Evolutionary conservation across 2,329 filamentous ascomycete species (phyloP), one percentile per base, ranked within the genome.

Genomic region (Ophiocordyceps robertsii): DNA sequence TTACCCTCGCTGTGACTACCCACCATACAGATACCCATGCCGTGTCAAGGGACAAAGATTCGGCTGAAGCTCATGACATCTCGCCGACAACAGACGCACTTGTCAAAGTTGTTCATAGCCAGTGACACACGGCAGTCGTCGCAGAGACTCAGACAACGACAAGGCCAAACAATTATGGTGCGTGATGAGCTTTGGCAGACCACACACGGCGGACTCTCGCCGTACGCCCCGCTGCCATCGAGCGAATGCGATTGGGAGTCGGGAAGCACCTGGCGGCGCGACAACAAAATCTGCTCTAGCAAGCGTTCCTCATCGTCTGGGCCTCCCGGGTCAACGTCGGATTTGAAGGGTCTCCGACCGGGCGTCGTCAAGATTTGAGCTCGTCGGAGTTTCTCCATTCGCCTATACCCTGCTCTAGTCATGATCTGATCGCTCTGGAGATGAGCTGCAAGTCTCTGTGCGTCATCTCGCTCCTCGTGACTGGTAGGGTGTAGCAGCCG

Each of bases 101-200:
- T 93, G 49, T 89, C 86, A 59, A 94, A 96, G 59, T 96, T 96
- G 59, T 95, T 93, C 79, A 94, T 89, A 4, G 92, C 92, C 47
- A 96, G 70, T 37, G 86, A 90, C 31, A 96, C 84, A 29, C 92
- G 74, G 58, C 92, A 96, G 51, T 96, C 92, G 59, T 98, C 92
- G 58, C 92, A 96, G 12, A 96, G 72, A 51, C 86, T 90, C 44
- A 98, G 71, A 58, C 92, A 98, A 3, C 92, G 84, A 59, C 92
- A 98, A 0, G 92, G 92, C 92, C 92, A 96, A 2, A 95, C 82
- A 43, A 98, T 84, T 46, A 96, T 84, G 8, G 85, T 93, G 16
- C 92, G 73, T 3, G 88, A 80, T n/a, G 76, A 74, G 43, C 79
- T 79, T 59, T 96, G 90, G 57, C 92, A 98, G 5, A 98, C 86